These are phyloP conservation scores for Colletotrichum nymphaeae DNA, from an alignment of 2,329 filamentous ascomycete genomes.

Conservation along the genomic window DNA sequence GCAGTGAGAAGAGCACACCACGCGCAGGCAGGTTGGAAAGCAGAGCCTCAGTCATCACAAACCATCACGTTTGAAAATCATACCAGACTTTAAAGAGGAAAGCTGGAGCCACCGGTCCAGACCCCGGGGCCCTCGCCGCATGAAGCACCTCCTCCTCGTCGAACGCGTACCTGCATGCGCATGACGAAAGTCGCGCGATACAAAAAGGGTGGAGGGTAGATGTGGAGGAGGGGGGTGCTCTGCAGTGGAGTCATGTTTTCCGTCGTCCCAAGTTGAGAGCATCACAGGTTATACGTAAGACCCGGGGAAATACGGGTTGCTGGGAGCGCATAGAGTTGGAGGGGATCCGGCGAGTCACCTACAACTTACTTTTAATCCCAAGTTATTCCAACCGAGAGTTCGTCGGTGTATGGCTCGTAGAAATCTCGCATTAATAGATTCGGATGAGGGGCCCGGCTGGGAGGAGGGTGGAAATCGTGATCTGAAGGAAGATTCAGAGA, in stretches of 20 bases:
- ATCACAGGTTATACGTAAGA: background rate
- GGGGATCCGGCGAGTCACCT: slow-evolving; percentile 3
- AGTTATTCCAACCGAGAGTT: background rate
- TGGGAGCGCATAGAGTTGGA: background rate
- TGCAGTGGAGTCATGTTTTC: slow-evolving; percentile 18
- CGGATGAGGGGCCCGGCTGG: slow-evolving; percentile 26
- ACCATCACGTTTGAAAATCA: slow-evolving; percentile 15
- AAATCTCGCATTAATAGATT: background rate
- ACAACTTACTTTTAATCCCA: background rate
- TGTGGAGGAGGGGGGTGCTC: background rate
- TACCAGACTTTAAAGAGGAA: background rate
- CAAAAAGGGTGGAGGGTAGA: background rate
- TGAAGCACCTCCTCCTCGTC: slow-evolving; percentile 31
- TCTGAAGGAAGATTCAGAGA: background rate
- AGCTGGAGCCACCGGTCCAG: slow-evolving; percentile 30
- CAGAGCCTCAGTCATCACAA: background rate
- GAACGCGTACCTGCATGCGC: slow-evolving; percentile 30
- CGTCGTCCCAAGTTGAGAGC: slow-evolving; percentile 23
- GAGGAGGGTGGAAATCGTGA: background rate
- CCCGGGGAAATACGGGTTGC: background rate
- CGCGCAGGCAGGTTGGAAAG: background rate
- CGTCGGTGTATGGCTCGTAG: background rate
- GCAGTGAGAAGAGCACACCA: background rate
- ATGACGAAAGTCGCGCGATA: slow-evolving; percentile 14
- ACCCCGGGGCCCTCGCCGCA: slow-evolving; percentile 3